These are phyloP conservation scores for Moricandia moricandioides DNA, from an alignment of 345 rosid genomes.

Conservation along the genomic window DNA sequence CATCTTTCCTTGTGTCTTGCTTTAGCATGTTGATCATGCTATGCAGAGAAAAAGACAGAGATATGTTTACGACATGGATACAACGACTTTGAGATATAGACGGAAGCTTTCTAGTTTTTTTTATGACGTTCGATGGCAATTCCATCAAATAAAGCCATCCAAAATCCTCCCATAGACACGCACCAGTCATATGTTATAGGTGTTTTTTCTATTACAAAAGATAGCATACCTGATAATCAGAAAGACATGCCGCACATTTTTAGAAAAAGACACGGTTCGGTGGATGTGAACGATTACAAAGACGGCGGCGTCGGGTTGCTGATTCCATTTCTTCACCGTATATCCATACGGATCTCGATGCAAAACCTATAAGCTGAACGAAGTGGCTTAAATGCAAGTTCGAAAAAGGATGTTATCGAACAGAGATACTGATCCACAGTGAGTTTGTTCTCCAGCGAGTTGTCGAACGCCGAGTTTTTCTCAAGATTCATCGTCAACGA, in stretches of 20 bases:
- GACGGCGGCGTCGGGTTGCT: neutral
- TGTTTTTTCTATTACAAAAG: neutral
- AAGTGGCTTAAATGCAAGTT: neutral
- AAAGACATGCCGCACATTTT: neutral
- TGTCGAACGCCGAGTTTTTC: neutral
- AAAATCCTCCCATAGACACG: neutral
- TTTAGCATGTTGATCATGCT: constrained; percentile 76
- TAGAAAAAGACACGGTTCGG: neutral
- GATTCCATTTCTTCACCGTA: too few relatives aligned
- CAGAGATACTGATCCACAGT: neutral
- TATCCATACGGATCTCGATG: neutral
- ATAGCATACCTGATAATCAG: neutral
- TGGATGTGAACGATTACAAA: neutral
- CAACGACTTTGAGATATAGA: too few relatives aligned
- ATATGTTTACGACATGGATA: constrained; percentile 51
- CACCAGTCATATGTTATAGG: neutral
- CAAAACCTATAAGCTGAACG: neutral
- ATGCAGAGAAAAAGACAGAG: constrained; percentile 49
- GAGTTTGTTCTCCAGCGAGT: neutral
- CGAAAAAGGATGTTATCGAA: neutral
- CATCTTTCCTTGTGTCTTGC: constrained; percentile 74
- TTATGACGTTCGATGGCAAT: too few relatives aligned
- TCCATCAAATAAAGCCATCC: neutral
- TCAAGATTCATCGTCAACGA: neutral
- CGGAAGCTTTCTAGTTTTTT: too few relatives aligned